Percentiles rank a stretch among this genome's conserved stretches.
Evolutionary conservation across 805 yeast species (phyloP).

Genomic region (Teunomyces aglyptinius): DNA sequence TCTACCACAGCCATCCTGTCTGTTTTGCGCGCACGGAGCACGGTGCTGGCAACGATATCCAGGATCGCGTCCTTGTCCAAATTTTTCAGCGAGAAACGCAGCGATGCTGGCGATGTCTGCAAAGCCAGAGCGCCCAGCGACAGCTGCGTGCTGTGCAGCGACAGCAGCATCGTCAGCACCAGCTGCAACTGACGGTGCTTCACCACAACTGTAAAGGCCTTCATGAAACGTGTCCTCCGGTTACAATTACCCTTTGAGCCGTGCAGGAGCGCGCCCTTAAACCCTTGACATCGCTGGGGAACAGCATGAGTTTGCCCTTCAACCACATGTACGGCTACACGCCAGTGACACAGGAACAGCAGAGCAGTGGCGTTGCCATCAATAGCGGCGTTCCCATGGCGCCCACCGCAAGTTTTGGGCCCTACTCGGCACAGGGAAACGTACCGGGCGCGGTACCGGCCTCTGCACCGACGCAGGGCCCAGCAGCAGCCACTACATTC

Average conservation of each 20-base stretch:
- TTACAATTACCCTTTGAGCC: background rate
- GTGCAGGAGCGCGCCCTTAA: background rate
- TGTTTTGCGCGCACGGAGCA: constrained; percentile 18
- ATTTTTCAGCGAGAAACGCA: constrained; percentile 17
- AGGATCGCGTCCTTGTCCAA: constrained; percentile 10
- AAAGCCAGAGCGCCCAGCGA: too few relatives aligned
- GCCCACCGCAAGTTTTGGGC: too few relatives aligned
- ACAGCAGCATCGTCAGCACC: background rate
- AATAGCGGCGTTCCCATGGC: too few relatives aligned
- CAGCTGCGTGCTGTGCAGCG: background rate
- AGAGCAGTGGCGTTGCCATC: background rate
- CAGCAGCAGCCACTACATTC: background rate
- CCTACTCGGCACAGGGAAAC: too few relatives aligned
- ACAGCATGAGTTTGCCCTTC: constrained; percentile 6
- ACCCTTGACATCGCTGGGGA: background rate
- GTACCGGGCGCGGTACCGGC: too few relatives aligned
- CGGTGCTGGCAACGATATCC: constrained; percentile 15
- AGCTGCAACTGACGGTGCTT: background rate
- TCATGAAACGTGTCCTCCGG: background rate
- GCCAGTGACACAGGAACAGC: background rate
- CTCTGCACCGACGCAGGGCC: background rate
- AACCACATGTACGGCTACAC: constrained; percentile 6
- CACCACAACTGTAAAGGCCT: constrained; percentile 19
- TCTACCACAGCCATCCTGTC: constrained; percentile 17
- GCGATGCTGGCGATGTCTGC: constrained; percentile 4